Base-by-base conservation (phyloP, 2,329 filamentous ascomycete species). In the Penicillium sp. region DNA sequence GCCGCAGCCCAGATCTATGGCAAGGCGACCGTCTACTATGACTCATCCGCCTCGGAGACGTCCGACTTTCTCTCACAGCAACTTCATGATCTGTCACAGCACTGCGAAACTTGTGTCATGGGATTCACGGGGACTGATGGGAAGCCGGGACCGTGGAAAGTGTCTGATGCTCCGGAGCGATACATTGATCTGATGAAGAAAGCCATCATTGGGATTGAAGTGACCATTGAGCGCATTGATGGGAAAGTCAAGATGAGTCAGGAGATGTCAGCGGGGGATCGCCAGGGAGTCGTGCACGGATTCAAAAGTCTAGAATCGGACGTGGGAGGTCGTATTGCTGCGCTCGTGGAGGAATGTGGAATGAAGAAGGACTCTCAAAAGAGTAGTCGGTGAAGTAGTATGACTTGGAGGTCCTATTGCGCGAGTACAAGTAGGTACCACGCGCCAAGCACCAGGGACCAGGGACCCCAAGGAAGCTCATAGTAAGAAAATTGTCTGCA, bases 191-290 rank as follows among this genome's bases (percentile, higher is more conserved):
- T 83, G 6, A 55, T 83, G 59, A 77, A 76, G 64, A 83, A 79
- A 68, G 73, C 66, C 40, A 82, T 84, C 36, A 74, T 83, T 29
- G 82, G 82, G 0, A 73, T 85, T 12, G 78, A 84, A 59, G 78
- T 85, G 28, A 62, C 67, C 35, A 75, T 85, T 48, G 72, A 75
- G 1, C 61, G 72, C 7, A 61, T 85, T 29, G 75, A 77, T 43
- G 81, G 82, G 7, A 84, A 83, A 67, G 82, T 78, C 56, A 85
- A 85, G 69, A 83, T 84, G 81, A 83, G 79, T 54, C 82, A 85
- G 66, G 82, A 85, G 58, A 69, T 76, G 71, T 48, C 61, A 0
- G 57, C 62, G 1, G 79, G 73, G 0, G 82, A 85, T 58, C 63
- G 74, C 0, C 64, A 76, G n/a, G 82, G 83, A 1, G 76, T 85